Conservation (phyloP, 164 flowering plant genomes). For the Vitis riparia region DNA sequence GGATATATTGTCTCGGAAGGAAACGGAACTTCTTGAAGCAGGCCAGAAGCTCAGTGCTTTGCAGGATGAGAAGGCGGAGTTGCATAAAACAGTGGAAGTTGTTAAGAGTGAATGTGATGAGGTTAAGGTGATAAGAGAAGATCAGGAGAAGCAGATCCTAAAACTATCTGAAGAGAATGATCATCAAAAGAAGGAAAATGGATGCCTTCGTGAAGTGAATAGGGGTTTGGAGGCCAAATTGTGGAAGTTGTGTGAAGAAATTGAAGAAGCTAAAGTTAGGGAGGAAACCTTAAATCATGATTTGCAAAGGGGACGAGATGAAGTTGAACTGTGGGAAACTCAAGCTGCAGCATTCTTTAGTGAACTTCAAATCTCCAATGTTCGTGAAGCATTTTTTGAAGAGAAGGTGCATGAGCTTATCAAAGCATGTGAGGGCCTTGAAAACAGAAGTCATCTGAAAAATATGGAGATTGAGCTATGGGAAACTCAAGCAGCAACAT, state of each 20-base stretch:
- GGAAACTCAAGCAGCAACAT: constrained; percentile 36
- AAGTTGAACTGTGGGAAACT: constrained; percentile 39
- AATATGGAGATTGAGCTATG: constrained; percentile 27
- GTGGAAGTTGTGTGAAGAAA: constrained; percentile 20
- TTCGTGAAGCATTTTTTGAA: constrained; percentile 40
- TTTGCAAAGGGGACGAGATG: constrained; percentile 29
- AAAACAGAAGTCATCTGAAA: too few relatives aligned
- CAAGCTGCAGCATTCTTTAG: constrained; percentile 31
- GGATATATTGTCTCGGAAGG: constrained; percentile 32
- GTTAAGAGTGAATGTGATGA: constrained; percentile 30
- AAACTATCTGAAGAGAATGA: constrained; percentile 33
- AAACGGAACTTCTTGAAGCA: constrained; percentile 39
- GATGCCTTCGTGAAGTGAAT: constrained; percentile 16
- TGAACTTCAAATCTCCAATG: constrained; percentile 39
- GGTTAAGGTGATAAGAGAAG: constrained; percentile 22
- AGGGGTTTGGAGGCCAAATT: constrained; percentile 29
- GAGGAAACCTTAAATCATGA: constrained; percentile 30
- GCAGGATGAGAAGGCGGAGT: constrained; percentile 26
- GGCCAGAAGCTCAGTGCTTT: constrained; percentile 18
- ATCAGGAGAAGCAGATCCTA: constrained; percentile 34
- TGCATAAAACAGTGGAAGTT: constrained; percentile 22
- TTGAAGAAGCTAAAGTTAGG: constrained; percentile 25
- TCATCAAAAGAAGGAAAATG: constrained; percentile 24
- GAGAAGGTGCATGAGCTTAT: constrained; percentile 50
- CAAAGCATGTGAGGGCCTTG: too few relatives aligned